Evolutionary conservation across 2,329 filamentous ascomycete genomes (phyloP), one percentile per base, ranked within the genome.

Genomic region (Fusarium sp.): DNA sequence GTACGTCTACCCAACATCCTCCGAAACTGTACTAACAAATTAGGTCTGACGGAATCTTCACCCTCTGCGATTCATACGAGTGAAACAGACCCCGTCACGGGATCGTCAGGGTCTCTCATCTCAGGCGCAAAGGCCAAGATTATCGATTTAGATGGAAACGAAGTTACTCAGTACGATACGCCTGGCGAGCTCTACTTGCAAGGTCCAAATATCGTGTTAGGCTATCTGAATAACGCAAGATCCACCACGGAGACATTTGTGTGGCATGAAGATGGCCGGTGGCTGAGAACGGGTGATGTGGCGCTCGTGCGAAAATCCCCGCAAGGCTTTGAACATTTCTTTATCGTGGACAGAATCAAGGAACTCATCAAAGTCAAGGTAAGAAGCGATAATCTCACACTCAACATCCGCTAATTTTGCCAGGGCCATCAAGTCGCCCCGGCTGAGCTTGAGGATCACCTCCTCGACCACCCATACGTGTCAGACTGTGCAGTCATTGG

Each of bases 201-300:
- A 73, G 87, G 85, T 0, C 93, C 92, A 0, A 88, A 89, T 1
- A 85, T 96, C 1, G 88, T 91, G 0, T 76, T 97, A 0, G 93
- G 93, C 1, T 97, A 97, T 69, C 78, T 96, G 41, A 90, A 96
- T 76, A 96, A 96, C 71, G 88, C 91, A 41, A 89, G 91, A 69
- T 92, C 93, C 3, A 95, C 88, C 22, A 82, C 84, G 45, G 92
- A 96, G 73, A 95, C 93, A 0, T 97, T 92, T 71, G 72, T 88
- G 0, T 79, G 78, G 64, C 60, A 28, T 0, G 26, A 64, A 1
- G 88, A 93, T 62, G 87, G 88, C 4, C 77, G 87, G 58, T 95
- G 92, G 86, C 85, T 96, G 81, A 86, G 85, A 32, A 97, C 93
- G 0, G 93, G 93, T 7, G 93, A 97, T 70, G 91, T 96, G 73